Conservation (phyloP, 805 yeast genomes). For the Kodamaea hsintzibuensis region DNA sequence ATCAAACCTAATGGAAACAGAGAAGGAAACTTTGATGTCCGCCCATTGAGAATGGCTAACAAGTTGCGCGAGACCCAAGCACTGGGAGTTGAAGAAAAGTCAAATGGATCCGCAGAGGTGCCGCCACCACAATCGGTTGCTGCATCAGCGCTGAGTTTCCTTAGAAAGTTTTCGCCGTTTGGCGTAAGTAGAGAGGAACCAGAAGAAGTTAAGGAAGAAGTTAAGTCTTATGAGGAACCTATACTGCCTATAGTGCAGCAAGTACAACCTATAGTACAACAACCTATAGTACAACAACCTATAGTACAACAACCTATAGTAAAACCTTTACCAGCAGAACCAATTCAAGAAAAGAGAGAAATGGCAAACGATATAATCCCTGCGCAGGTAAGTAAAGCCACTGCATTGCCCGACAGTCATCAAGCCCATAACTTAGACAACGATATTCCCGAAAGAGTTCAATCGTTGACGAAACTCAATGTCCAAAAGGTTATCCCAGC, state of each 20-base stretch:
- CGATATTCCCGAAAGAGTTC: conserved; percentile 6
- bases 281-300: neutral
- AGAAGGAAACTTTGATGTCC: conserved; percentile 42
- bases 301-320: neutral
- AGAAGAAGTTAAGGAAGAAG: neutral
- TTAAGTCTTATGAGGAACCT: neutral
- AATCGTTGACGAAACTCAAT: conserved; percentile 5
- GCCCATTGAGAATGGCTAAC: conserved; percentile 70
- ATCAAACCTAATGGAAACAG: conserved; percentile 2
- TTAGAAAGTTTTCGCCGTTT: conserved; percentile 16
- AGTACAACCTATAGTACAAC: neutral
- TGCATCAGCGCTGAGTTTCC: conserved; percentile 12
- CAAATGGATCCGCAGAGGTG: neutral
- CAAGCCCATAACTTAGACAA: neutral
- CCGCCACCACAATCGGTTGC: conserved; percentile 6
- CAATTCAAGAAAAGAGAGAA: neutral
- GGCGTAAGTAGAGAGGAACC: conserved; percentile 8
- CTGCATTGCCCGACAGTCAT: neutral
- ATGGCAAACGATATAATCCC: neutral
- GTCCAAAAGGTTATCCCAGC: neutral
- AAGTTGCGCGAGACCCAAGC: conserved; percentile 34
- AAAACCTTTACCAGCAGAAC: neutral
- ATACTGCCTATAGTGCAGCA: too few relatives aligned
- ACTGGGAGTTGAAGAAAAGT: neutral
- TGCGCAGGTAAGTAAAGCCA: neutral